Percentiles rank a stretch among this genome's conserved stretches.
Conservation (phyloP, 805 yeast genomes). For the Candida manassasensis region DNA sequence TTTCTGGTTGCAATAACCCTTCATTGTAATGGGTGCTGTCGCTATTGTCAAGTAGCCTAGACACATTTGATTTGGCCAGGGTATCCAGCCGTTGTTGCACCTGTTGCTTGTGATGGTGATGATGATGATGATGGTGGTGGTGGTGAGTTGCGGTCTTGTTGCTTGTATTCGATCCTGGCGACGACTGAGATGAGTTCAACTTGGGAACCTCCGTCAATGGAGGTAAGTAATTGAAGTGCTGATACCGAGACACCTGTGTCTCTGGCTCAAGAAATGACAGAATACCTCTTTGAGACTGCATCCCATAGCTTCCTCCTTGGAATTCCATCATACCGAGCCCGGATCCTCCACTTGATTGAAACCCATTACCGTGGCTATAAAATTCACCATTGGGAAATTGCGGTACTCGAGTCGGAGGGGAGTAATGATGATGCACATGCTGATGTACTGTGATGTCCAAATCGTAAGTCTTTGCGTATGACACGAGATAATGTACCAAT, state of each 20-base stretch:
- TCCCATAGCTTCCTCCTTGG: not conserved
- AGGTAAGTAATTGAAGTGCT: constrained; percentile 72
- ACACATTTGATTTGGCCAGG: not conserved
- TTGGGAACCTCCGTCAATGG: constrained; percentile 69
- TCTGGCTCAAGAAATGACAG: constrained; percentile 41
- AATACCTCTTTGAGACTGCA: not conserved
- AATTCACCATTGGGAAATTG: constrained; percentile 4
- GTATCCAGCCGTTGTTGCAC: not conserved
- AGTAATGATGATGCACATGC: constrained; percentile 78
- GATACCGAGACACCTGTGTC: constrained; percentile 51
- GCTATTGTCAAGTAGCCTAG: not conserved
- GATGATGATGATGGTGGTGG: constrained; percentile 29
- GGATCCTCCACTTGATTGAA: constrained; percentile 6
- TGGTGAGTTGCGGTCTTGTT: constrained; percentile 13
- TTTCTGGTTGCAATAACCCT: constrained; percentile 6
- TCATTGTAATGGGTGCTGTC: constrained; percentile 1
- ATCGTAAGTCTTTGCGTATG: constrained; percentile 54
- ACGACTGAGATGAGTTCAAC: constrained; percentile 53
- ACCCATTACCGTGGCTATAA: constrained; percentile 2
- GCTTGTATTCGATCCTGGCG: constrained; percentile 19
- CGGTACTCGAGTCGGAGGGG: constrained; percentile 24
- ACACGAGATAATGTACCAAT: constrained; percentile 52
- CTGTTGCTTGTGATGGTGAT: constrained; percentile 15
- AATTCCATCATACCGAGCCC: constrained; percentile 2
- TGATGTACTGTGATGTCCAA: constrained; percentile 73